Evolutionary conservation across 371 early-diverging fungal genomes (phyloP).

Genomic region (Mortierella sp.): DNA sequence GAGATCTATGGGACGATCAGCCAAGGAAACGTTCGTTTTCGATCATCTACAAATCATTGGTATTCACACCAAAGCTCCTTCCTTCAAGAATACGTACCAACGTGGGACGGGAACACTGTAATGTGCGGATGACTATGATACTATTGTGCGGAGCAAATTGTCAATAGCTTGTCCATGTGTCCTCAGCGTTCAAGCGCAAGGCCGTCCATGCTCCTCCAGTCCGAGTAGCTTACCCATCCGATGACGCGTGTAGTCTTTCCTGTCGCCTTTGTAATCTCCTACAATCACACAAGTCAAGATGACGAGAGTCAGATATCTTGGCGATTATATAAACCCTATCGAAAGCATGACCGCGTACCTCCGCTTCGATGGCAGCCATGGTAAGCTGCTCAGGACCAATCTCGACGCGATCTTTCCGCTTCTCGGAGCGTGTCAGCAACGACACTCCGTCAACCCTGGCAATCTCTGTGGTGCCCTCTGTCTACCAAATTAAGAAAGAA

Average conservation of each 20-base stretch:
- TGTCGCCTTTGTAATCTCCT: slow-evolving; percentile 62
- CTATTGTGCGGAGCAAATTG: slow-evolving; percentile 31
- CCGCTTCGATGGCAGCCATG: slow-evolving; percentile 77
- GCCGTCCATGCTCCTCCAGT: neutral
- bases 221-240: slow-evolving; percentile 71
- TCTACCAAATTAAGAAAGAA: slow-evolving; percentile 9
- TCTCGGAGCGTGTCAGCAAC: slow-evolving; percentile 77
- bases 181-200: neutral
- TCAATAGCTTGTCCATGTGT: neutral
- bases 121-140: slow-evolving; percentile 83
- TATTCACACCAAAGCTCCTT: neutral
- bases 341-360: slow-evolving; percentile 45
- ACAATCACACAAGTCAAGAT: neutral
- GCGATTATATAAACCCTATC: neutral
- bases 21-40: neutral
- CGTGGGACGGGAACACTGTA: slow-evolving; percentile 82
- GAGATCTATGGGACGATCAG: slow-evolving; percentile 61
- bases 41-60: too few relatives aligned
- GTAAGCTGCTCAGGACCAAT: slow-evolving; percentile 75
- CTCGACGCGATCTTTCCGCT: slow-evolving; percentile 82
- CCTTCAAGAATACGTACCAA: slow-evolving; percentile 59
- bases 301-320: neutral
- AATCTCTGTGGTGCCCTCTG: slow-evolving; percentile 43
- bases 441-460: slow-evolving; percentile 71
- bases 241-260: slow-evolving; percentile 70